Percentiles rank a stretch among this genome's conserved stretches.
phyloP scores from a whole-genome alignment of 116 monocot genomes.

The Iris pallida region DNA sequence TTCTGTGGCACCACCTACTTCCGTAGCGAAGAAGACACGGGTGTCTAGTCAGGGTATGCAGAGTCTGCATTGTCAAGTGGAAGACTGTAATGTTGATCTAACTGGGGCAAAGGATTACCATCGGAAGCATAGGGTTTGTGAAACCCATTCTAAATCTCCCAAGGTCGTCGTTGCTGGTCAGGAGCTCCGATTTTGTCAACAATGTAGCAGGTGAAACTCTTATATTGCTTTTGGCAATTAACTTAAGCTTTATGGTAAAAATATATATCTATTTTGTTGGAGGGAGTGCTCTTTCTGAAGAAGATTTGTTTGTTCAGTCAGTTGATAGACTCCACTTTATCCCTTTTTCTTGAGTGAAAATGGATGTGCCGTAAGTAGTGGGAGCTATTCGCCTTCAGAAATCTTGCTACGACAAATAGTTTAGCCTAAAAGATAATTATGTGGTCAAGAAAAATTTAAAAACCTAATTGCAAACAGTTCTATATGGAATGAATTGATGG shows the following conservation, averaged over 20 bases:
- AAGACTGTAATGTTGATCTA: conserved; percentile 65
- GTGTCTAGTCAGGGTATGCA: conserved; percentile 17
- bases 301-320: neutral
- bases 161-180: conserved; percentile 66
- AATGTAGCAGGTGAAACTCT: conserved; percentile 70
- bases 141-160: conserved; percentile 62
- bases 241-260: neutral
- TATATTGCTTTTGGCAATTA: neutral
- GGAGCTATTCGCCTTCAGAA: too few species aligned
- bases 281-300: neutral
- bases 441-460: neutral
- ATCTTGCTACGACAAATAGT: too few species aligned
- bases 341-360: neutral
- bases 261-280: neutral
- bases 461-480: neutral
- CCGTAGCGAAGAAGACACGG: conserved; percentile 23
- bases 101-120: conserved; percentile 67
- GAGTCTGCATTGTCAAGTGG: conserved; percentile 51
- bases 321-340: neutral
- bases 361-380: too few species aligned
- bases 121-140: conserved; percentile 81
- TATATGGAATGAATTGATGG: neutral
- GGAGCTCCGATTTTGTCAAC: conserved; percentile 82
- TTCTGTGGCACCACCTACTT: neutral
- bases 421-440: too few species aligned